Evolutionary conservation across 1,139 yeast genomes (phyloP).

Genomic region (Suhomyces terraborum): DNA sequence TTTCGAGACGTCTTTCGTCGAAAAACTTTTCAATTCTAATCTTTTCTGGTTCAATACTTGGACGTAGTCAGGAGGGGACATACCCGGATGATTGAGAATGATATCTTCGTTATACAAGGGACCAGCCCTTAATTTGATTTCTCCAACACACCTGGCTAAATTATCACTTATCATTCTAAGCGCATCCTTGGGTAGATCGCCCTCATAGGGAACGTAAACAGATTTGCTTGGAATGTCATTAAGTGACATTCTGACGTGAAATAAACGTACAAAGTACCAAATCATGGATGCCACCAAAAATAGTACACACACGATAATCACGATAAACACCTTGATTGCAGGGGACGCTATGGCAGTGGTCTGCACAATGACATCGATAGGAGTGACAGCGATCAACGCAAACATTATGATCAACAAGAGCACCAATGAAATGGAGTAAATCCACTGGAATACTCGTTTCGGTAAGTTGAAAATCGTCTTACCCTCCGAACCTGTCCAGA

Average conservation of each 20-base stretch:
- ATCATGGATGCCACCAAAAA: conserved; percentile 53
- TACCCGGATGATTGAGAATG: conserved; percentile 63
- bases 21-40: not conserved
- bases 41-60: conserved; percentile 29
- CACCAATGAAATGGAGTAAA: conserved; percentile 57
- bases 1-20: conserved; percentile 3
- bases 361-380: conserved; percentile 74
- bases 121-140: conserved; percentile 51
- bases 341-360: conserved; percentile 56
- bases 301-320: conserved; percentile 69
- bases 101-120: conserved; percentile 44
- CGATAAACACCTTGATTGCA: conserved; percentile 70
- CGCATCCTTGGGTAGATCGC: conserved; percentile 61
- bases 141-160: conserved; percentile 45
- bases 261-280: conserved; percentile 55
- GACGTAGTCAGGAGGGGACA: conserved; percentile 49
- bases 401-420: conserved; percentile 41
- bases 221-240: conserved; percentile 72
- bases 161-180: conserved; percentile 39
- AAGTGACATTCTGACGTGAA: conserved; percentile 57
- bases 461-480: conserved; percentile 31
- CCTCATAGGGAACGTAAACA: conserved; percentile 64
- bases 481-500: conserved; percentile 10
- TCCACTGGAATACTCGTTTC: conserved; percentile 46
- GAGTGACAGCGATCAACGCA: conserved; percentile 66